Conservation (phyloP, 306 rosid genomes). For the Pyrus betulifolia region DNA sequence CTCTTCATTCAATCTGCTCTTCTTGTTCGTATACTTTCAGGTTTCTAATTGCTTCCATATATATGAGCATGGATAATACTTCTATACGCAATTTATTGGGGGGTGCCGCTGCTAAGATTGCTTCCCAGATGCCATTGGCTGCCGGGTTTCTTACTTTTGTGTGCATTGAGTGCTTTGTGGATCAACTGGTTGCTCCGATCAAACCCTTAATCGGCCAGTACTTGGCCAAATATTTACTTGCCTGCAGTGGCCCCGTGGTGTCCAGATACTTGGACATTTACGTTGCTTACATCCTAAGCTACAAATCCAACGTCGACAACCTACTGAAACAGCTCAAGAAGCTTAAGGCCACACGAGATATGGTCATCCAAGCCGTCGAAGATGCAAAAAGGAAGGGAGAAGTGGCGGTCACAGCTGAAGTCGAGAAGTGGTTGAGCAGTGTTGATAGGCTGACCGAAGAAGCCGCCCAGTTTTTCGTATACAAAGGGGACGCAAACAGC, state of each 20-base stretch:
- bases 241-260: slow-evolving; percentile 1
- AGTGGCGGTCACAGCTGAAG: background rate
- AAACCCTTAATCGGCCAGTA: slow-evolving; percentile 1
- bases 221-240: slow-evolving; percentile 1
- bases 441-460: background rate
- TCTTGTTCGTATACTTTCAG: background rate
- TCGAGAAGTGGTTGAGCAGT: background rate
- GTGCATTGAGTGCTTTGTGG: slow-evolving; percentile 2
- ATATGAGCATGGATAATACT: background rate
- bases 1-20: background rate
- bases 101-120: background rate
- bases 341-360: background rate
- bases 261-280: background rate
- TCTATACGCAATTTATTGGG: background rate
- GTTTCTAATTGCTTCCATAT: no score
- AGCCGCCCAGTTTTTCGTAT: background rate
- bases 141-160: slow-evolving; percentile 10
- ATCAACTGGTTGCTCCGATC: background rate
- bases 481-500: background rate
- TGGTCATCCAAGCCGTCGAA: background rate
- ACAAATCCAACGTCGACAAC: slow-evolving; percentile 2
- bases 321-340: background rate
- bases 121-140: slow-evolving; percentile 2
- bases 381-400: background rate
- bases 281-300: background rate